Base-by-base conservation (phyloP, 2,329 filamentous ascomycete genomes). In the Sclerotinia trifoliorum region DNA sequence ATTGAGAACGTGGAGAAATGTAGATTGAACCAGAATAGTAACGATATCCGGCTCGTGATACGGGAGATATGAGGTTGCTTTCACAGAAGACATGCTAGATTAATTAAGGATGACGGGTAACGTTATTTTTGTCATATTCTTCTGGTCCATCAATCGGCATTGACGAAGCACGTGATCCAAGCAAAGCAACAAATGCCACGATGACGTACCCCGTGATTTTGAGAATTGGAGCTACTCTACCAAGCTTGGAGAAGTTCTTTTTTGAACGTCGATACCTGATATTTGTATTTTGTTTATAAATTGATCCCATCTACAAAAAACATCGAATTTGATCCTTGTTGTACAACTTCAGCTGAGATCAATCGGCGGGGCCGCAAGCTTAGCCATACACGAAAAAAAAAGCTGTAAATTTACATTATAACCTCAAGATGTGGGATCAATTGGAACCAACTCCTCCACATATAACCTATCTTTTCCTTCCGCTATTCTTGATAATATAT, bases 401-500 rank as follows among this genome's bases (percentile, higher is more conserved):
- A 61, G 4, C 26, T 61, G 42, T 61, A 21, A 61, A n/a, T 10
- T 48, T n/a, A 3, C 44, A 49, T 17, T 35, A 24, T 13, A 57
- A 42, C 55, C 21, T 57, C 55, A 68, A 48, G 32, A 76, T 75
- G 73, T 85, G 83, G 83, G 82, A 84, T 46, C 83, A 86, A 72
- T 78, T 87, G 32, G 82, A 82, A 71, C 80, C 85, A 74, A 86
- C 84, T 70, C 80, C 81, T 71, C 81, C 85, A 68, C 85, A 88
- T 77, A 76, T 86, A 78, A 82, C 85, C 69, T 87, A 87, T 77
- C 80, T 87, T 75, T 83, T 86, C 71, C 78, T 87, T 56, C 83
- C 84, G 67, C 81, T 82, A 73, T 88, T 87, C 77, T 85, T 86
- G 66, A 85, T 83, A 71, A 72, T 85, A 74, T 87, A 86, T 77